A percentile compares a stretch with the other conserved stretches of the same genome.
phyloP scores from a whole-genome alignment of 345 rosid species.

The Cochlearia excelsa region DNA sequence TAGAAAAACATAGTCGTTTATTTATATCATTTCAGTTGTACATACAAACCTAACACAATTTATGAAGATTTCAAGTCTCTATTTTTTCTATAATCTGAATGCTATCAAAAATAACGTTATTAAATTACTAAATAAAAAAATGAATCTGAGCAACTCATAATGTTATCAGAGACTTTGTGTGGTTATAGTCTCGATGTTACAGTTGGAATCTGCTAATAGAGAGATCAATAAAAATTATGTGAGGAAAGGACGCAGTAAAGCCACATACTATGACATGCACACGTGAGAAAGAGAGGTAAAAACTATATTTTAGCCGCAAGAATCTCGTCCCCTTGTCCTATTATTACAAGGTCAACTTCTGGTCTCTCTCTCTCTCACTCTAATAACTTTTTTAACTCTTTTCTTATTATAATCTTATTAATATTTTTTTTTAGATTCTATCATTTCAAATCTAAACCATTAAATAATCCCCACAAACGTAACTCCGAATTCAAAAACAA shows the following conservation, averaged over 20 bases:
- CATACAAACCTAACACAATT: too few relatives aligned
- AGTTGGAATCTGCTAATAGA: constrained; percentile 31
- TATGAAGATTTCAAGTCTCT: too few relatives aligned
- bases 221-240: constrained; percentile 20
- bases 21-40: too few relatives aligned
- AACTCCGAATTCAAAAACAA: constrained; percentile 23
- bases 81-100: too few relatives aligned
- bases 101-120: too few relatives aligned
- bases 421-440: constrained; percentile 23
- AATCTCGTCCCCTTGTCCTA: constrained; percentile 34
- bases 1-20: too few relatives aligned
- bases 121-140: too few relatives aligned
- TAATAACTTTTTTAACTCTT: not conserved
- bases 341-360: constrained; percentile 43
- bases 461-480: constrained; percentile 20
- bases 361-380: constrained; percentile 32
- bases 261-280: constrained; percentile 40
- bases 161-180: not conserved
- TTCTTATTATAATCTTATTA: not conserved
- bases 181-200: constrained; percentile 28
- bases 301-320: constrained; percentile 34
- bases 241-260: constrained; percentile 16
- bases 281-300: constrained; percentile 43
- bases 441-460: constrained; percentile 34
- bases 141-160: constrained; percentile 11